Conservation (phyloP, 2,329 filamentous ascomycete genomes). For the Penicillium sp. region DNA sequence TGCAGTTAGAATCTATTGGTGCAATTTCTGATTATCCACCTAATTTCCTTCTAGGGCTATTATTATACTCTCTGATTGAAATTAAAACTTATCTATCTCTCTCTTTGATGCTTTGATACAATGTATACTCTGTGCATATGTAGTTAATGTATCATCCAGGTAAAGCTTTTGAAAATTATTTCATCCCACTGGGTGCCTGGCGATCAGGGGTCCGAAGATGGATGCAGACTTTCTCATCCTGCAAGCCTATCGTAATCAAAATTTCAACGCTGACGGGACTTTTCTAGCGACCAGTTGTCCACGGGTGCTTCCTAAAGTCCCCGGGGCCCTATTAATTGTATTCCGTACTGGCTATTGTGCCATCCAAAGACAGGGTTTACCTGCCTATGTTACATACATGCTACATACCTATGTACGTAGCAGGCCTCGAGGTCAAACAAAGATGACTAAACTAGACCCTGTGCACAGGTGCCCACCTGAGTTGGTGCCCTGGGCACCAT, state of each 20-base stretch:
- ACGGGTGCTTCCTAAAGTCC: too few relatives aligned
- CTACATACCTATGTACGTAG: too few relatives aligned
- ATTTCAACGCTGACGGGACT: neutral
- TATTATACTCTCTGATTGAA: neutral
- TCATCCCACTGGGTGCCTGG: slow-evolving; percentile 9
- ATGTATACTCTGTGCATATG: too few relatives aligned
- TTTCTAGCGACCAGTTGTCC: neutral
- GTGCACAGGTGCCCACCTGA: too few relatives aligned
- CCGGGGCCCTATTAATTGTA: too few relatives aligned
- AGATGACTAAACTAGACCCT: neutral
- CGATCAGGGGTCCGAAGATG: slow-evolving; percentile 9
- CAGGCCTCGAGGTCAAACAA: neutral
- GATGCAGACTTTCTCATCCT: neutral
- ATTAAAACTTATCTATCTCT: too few relatives aligned
- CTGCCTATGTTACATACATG: too few relatives aligned
- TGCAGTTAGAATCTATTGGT: neutral
- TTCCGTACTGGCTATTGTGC: neutral
- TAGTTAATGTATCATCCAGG: neutral
- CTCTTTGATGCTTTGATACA: neutral
- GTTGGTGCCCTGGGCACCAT: too few relatives aligned
- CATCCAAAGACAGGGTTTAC: neutral
- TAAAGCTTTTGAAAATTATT: neutral
- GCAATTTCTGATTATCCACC: neutral
- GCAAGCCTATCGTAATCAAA: neutral
- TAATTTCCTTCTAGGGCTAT: neutral